Evolutionary conservation across 805 yeast genomes (phyloP).

Genomic region (Starmerella vaccinii): DNA sequence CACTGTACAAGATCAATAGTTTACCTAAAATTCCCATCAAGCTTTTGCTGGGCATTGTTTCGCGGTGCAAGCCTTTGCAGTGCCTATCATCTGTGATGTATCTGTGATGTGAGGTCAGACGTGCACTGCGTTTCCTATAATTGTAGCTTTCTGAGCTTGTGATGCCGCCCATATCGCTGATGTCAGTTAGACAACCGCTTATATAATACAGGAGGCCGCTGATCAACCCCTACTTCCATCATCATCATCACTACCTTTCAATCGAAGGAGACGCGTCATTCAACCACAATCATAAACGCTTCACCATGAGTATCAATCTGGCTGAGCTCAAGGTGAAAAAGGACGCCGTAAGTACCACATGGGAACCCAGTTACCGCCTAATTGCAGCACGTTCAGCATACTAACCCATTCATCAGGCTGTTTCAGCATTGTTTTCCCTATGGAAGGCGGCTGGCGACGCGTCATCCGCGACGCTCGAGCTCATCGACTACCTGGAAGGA

Average conservation of each 20-base stretch:
- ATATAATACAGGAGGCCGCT: not conserved
- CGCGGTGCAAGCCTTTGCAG: too few species aligned
- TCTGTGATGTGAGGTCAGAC: too few species aligned
- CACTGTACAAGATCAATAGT: too few species aligned
- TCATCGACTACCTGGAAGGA: slow-evolving; percentile 46
- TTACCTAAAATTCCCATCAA: too few species aligned
- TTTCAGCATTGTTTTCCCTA: slow-evolving; percentile 69
- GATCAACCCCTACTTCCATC: not conserved
- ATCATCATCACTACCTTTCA: not conserved
- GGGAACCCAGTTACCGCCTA: not conserved
- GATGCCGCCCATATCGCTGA: not conserved
- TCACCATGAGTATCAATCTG: slow-evolving; percentile 12
- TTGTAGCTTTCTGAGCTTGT: not conserved
- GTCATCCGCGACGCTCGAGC: slow-evolving; percentile 67
- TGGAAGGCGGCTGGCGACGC: slow-evolving; percentile 82
- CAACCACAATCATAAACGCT: not conserved
- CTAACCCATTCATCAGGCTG: slow-evolving; percentile 39
- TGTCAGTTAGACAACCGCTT: not conserved
- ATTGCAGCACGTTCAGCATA: not conserved
- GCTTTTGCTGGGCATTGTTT: too few species aligned
- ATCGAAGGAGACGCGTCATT: not conserved
- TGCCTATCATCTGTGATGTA: too few species aligned
- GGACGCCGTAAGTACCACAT: slow-evolving; percentile 30
- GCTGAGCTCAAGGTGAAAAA: slow-evolving; percentile 27
- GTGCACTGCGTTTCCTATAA: too few species aligned